Evolutionary conservation across 164 flowering plant species (phyloP), one percentile per base, ranked within the genome.

Genomic region (Buxus sempervirens): DNA sequence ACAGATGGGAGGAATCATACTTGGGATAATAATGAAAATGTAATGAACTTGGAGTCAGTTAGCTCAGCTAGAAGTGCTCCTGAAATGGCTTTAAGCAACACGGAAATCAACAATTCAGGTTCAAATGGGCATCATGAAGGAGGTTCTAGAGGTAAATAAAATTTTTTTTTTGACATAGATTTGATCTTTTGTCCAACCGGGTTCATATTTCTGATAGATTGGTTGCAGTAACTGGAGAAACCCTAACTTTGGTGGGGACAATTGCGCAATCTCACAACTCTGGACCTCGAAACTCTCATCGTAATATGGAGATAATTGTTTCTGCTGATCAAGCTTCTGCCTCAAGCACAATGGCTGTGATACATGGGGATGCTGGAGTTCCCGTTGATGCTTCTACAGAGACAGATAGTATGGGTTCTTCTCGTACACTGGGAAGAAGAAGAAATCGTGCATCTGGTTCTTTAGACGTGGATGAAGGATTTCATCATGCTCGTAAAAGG

Each of bases 331-430:
- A 75, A 64, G 68, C 73, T 67, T 79, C 82, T 49, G 71, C 66
- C 55, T 79, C 79, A 15, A 76, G 82, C 75, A 79, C 82, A 42
- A 65, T 73, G 67, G 82, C 79, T 48, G 70, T 73, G n/a, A 79
- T 79, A 63, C 77, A 76, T 49, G 73, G 73, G 49, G 79, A 73
- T 60, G 51, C 41, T 61, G 70, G 71, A 51, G 71, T 36, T 58
- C 45, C 63, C 38, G 14, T 64, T 56, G 73, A 75, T 62, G 71
- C 69, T 54, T 54, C 71, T 63, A 62, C 60, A 13, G 81, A 78
- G 60, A 73, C 69, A 23, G 65, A 63, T 57, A 69, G 70, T 61
- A 76, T 64, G 20, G 78, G 76, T 41, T 69, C 78, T 36, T 78
- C 81, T 69, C 73, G 70, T 36, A 53, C 68, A 60, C 58, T 61